Base-by-base conservation (phyloP, 2,329 filamentous ascomycete genomes). In the Aspergillus sojae region DNA sequence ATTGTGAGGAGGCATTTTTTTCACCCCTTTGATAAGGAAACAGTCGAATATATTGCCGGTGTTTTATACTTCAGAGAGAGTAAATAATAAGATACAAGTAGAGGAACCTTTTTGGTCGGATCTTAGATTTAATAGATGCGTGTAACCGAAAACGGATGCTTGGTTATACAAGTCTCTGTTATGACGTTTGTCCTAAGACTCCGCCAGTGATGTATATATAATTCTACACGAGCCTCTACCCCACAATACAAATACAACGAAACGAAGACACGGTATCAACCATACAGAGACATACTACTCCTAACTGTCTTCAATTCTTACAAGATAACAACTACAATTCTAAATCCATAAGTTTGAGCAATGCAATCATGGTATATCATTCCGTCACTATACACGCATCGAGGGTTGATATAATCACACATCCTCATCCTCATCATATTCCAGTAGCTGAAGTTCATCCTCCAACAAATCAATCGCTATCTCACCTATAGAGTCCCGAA, bases 381-480 rank as follows among this genome's bases (percentile, higher is more conserved):
- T 36, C 32, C 30, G 43, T 57, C 43, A 60, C 46, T 21, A 21
- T 52, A 57, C 43, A 54, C 12, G 41, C 34, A 52, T 21, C 39
- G 30, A 43, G 32, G 39, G 5, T 41, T 45, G 34, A 48, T 46
- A 23, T 21, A 63, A 63, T 65, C 62, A 67, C 43, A 54, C 19
- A 21, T 63, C 61, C 10, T 65, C 48, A 14, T 63, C 68, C 19
- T 70, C 70, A n/a, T 74, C 73, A 53, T 72, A 63, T 54, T 66
- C 62, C 61, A 77, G 70, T 63, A 77, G 70, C 50, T 72, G 68
- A 34, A 79, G 66, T 65, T 80, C 78, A 54, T 77, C 74, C 41
- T 75, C 71, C 23, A 80, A 69, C 67, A 80, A 69, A 57, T 70
- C 72, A 21, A 76, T 69, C 43, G 75, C 72, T 65, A 80, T 71